phyloP scores from a whole-genome alignment of 352 stramenopile species.

The Elongisporangium anandrum region DNA sequence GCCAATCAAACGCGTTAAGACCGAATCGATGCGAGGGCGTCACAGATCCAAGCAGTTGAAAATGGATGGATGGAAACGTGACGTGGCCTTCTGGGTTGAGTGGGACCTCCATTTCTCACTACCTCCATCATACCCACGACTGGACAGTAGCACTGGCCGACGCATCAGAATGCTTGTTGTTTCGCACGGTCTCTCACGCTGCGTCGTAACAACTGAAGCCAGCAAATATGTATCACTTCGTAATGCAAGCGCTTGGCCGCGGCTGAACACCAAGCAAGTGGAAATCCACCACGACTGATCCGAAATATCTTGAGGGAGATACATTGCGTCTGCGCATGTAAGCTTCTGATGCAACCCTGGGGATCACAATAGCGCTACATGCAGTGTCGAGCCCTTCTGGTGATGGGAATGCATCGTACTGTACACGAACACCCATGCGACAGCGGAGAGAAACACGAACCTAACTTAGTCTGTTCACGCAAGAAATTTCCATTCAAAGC shows the following conservation, averaged over 20 bases:
- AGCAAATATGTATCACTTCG: no score
- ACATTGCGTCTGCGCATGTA: not conserved
- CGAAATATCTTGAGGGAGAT: no score
- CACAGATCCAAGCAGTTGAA: not conserved
- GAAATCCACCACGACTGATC: not conserved
- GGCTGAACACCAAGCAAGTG: not conserved
- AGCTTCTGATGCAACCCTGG: not conserved
- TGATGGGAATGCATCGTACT: not conserved
- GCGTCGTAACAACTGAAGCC: not conserved
- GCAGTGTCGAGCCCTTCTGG: not conserved
- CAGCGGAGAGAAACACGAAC: not conserved
- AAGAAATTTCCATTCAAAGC: not conserved
- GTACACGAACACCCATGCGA: not conserved
- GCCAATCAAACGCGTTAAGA: not conserved
- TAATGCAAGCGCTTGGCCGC: not conserved
- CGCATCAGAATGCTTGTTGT: not conserved
- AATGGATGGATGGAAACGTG: not conserved
- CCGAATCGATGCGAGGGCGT: not conserved
- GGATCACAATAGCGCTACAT: not conserved
- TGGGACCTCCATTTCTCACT: not conserved
- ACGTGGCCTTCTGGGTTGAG: not conserved
- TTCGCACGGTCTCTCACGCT: not conserved
- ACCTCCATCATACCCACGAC: not conserved
- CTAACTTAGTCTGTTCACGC: not conserved
- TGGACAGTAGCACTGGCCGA: not conserved